Percentiles rank a stretch among this genome's conserved stretches.
Conservation (phyloP, 495 filamentous ascomycete species). For the Penicillium steckii region DNA sequence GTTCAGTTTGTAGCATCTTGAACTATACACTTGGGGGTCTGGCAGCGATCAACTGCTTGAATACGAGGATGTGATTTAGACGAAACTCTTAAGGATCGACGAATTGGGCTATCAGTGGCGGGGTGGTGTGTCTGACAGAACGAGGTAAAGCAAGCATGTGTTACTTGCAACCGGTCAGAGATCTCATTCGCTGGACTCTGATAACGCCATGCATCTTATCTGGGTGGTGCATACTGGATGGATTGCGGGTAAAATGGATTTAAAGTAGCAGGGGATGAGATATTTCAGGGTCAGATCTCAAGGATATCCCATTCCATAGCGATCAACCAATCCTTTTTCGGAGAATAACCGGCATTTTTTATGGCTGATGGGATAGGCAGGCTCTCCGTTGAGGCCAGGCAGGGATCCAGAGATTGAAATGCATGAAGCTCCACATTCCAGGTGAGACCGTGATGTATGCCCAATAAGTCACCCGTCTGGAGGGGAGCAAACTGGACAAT, state of each 20-base stretch:
- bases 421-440: constrained; percentile 33
- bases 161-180: neutral
- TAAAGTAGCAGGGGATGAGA: too few species aligned
- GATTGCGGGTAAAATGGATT: too few species aligned
- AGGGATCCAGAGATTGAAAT: neutral
- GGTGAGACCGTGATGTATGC: constrained; percentile 32
- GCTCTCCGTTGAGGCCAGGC: neutral
- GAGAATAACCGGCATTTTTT: neutral
- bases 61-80: too few species aligned
- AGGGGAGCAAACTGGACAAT: neutral
- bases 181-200: neutral
- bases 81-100: neutral
- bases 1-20: neutral
- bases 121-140: neutral
- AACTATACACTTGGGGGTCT: too few species aligned
- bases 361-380: neutral
- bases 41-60: too few species aligned
- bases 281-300: neutral
- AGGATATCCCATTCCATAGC: neutral
- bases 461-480: constrained; percentile 25
- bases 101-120: neutral
- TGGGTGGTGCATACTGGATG: too few species aligned
- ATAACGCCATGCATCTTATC: too few species aligned
- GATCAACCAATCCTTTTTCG: neutral
- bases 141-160: neutral